Conservation (phyloP, 768 basidiomycete species). For the Collybia nuda region DNA sequence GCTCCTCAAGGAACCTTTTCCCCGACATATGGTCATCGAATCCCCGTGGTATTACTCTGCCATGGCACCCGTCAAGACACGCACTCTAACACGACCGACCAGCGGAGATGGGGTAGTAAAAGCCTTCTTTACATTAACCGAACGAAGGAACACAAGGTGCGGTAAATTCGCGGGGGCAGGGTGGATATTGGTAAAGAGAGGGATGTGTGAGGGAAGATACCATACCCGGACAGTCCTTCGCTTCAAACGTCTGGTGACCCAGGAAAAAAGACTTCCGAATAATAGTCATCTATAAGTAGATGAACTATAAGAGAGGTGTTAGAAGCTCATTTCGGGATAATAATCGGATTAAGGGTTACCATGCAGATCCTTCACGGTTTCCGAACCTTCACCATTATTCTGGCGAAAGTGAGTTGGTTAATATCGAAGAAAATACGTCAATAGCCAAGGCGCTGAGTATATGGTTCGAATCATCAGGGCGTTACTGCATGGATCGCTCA, state of each 20-base stretch:
- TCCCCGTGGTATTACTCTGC: no score
- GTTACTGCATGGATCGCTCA: not conserved
- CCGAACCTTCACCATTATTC: constrained; percentile 14
- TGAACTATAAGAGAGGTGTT: not conserved
- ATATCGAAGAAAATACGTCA: not conserved
- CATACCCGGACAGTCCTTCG: no score
- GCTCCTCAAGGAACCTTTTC: no score
- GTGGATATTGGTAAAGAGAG: not conserved
- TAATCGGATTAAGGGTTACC: constrained; percentile 2
- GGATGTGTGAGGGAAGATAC: no score
- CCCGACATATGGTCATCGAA: no score
- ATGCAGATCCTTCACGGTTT: not conserved
- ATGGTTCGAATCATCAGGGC: no score
- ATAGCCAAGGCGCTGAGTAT: not conserved
- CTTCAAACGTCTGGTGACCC: not conserved
- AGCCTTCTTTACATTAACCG: no score
- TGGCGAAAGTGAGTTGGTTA: constrained; percentile 2
- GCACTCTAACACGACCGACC: no score
- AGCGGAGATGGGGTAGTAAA: no score
- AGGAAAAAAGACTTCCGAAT: not conserved
- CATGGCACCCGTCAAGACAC: no score
- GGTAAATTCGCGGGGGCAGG: constrained; percentile 1
- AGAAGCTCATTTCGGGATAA: not conserved
- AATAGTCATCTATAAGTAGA: not conserved
- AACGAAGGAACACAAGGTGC: not conserved